phyloP scores from a whole-genome alignment of 306 rosid species.

The Lupinus albus region DNA sequence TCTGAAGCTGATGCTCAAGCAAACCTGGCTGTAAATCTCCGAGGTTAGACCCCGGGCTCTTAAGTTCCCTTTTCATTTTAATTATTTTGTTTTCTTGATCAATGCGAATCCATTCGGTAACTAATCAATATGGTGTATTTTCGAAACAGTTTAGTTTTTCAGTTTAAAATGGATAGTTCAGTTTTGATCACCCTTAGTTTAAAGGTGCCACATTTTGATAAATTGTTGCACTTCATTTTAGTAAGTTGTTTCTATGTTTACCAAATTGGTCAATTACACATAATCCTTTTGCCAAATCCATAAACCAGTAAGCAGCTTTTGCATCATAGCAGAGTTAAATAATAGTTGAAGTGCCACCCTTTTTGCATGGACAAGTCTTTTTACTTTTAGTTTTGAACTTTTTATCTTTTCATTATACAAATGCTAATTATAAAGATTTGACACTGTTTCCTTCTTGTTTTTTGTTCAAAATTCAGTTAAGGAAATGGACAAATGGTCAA shows the following conservation, averaged over 20 bases:
- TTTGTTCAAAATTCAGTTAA: not conserved
- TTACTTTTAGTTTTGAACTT: not conserved
- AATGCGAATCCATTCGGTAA: not conserved
- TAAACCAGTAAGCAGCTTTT: not conserved
- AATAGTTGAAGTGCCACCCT: not conserved
- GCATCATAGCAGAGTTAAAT: not conserved
- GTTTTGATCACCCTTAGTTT: not conserved
- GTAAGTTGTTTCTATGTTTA: not conserved
- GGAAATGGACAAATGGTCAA: not conserved
- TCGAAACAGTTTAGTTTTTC: not conserved
- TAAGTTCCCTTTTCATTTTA: conserved; percentile 3
- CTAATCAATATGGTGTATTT: not conserved
- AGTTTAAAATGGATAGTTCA: not conserved
- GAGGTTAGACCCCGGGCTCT: conserved; percentile 52
- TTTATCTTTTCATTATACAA: not conserved
- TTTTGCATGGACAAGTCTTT: not conserved
- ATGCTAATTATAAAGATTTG: not conserved
- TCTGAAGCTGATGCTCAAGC: conserved; percentile 81
- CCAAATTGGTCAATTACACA: not conserved
- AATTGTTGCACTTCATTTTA: too few relatives aligned
- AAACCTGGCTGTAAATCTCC: conserved; percentile 60
- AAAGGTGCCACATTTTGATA: not conserved
- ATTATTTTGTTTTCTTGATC: conserved; percentile 1
- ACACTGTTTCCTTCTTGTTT: not conserved
- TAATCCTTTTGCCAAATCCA: conserved; percentile 14